phyloP scores from a whole-genome alignment of 768 basidiomycete genomes.

The Pisolithus albus region DNA sequence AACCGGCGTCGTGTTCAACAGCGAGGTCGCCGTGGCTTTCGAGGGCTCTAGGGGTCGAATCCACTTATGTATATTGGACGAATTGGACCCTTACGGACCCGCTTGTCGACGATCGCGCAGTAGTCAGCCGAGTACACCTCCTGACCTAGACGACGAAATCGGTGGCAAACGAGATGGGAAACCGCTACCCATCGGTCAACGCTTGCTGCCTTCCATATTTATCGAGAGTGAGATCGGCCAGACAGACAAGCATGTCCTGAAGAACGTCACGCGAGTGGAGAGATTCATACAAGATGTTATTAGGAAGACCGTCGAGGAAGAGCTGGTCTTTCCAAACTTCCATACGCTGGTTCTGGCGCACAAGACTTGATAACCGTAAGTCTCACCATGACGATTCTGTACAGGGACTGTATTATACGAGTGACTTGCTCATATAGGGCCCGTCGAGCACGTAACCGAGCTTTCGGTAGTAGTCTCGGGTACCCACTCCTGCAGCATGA shows the following conservation, averaged over 20 bases:
- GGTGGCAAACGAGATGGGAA: slow-evolving; percentile 46
- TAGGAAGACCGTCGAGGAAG: slow-evolving; percentile 91
- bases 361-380: slow-evolving; percentile 8
- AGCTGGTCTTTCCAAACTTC: slow-evolving; percentile 94
- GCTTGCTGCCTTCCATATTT: slow-evolving; percentile 77
- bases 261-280: slow-evolving; percentile 94
- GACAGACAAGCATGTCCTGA: slow-evolving; percentile 88
- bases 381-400: neutral
- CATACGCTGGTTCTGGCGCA: slow-evolving; percentile 66
- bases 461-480: slow-evolving; percentile 92
- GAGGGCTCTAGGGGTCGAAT: slow-evolving; percentile 75
- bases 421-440: slow-evolving; percentile 92
- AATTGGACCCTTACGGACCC: slow-evolving; percentile 79
- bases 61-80: slow-evolving; percentile 85
- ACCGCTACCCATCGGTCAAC: slow-evolving; percentile 71
- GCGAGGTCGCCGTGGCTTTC: slow-evolving; percentile 87
- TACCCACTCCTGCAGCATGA: slow-evolving; percentile 72
- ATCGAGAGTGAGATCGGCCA: slow-evolving; percentile 98
- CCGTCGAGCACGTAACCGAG: slow-evolving; percentile 93
- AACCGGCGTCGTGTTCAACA: slow-evolving; percentile 79
- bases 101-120: slow-evolving; percentile 47
- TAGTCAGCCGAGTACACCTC: slow-evolving; percentile 43
- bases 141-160: slow-evolving; percentile 58
- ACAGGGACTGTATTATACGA: slow-evolving; percentile 33
- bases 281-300: slow-evolving; percentile 94